These are phyloP conservation scores for Mycena belliarum DNA, from an alignment of 768 basidiomycete genomes.

Conservation along the genomic window DNA sequence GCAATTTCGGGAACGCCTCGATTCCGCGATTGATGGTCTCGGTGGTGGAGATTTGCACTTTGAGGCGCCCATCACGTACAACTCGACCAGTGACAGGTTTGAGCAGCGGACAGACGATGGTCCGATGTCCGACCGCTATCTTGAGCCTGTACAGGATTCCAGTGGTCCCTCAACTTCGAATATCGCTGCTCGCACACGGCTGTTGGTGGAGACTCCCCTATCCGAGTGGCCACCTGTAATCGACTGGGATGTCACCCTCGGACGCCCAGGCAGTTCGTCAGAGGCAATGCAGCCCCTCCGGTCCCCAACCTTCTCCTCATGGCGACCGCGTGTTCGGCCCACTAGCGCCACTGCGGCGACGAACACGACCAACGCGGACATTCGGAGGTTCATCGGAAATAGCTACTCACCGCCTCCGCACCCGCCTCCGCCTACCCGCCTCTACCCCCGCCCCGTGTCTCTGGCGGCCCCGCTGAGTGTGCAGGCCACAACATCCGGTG, in stretches of 20 bases:
- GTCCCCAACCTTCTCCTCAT: constrained; percentile 2
- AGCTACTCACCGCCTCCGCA: background rate
- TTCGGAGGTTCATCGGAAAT: constrained; percentile 5
- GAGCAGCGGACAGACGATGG: background rate
- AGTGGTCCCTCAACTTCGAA: background rate
- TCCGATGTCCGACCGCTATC: background rate
- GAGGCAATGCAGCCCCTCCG: background rate
- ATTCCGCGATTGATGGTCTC: constrained; percentile 36
- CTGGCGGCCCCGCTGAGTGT: constrained; percentile 20
- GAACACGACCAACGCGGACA: constrained; percentile 9
- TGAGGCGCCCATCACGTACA: constrained; percentile 16
- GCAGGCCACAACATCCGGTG: constrained; percentile 7
- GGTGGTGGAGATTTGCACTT: constrained; percentile 27
- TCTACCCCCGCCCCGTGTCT: constrained; percentile 17
- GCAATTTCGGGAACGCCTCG: constrained; percentile 34
- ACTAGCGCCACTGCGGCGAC: background rate
- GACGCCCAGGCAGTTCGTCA: background rate
- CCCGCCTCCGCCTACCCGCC: constrained; percentile 1
- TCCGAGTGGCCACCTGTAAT: constrained; percentile 17
- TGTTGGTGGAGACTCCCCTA: constrained; percentile 1
- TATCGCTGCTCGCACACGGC: background rate
- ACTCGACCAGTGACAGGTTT: no score
- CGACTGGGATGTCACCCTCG: background rate
- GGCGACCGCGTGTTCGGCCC: constrained; percentile 1
- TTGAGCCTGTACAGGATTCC: background rate